These are phyloP conservation scores for Neocallimastix lanati DNA, from an alignment of 192 early-diverging fungal species.

Conservation along the genomic window DNA sequence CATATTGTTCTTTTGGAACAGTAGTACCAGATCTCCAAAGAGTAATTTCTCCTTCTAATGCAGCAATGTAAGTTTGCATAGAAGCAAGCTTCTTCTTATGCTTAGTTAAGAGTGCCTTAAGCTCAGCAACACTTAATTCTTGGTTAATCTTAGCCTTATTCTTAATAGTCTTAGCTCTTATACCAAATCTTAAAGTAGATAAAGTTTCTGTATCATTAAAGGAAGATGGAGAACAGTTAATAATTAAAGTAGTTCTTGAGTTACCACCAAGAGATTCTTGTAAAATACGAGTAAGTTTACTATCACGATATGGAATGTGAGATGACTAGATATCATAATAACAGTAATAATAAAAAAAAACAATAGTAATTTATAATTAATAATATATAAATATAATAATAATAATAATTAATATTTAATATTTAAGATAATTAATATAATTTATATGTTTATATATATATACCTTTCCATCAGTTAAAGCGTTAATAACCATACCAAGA, in stretches of 20 bases:
- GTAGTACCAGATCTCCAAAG: constrained; percentile 71
- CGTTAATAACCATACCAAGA: constrained; percentile 98
- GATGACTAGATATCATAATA: constrained; percentile 61
- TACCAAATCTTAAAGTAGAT: constrained; percentile 87
- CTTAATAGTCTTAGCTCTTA: constrained; percentile 97
- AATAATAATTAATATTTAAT: neutral
- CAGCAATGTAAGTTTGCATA: constrained; percentile 64
- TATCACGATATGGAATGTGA: constrained; percentile 96
- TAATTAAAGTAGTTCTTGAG: constrained; percentile 95
- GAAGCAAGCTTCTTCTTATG: constrained; percentile 60
- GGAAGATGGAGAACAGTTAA: constrained; percentile 94
- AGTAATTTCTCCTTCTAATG: constrained; percentile 73
- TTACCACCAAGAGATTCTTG: constrained; percentile 99
- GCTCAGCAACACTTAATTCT: constrained; percentile 81
- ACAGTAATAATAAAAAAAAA: neutral
- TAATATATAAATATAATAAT: too few species aligned
- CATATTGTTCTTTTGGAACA: constrained; percentile 17
- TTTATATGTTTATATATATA: neutral
- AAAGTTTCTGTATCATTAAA: constrained; percentile 94
- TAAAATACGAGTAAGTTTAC: constrained; percentile 94
- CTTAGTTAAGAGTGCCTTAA: constrained; percentile 86
- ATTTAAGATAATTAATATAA: neutral
- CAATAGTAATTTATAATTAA: neutral
- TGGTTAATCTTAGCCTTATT: constrained; percentile 99
- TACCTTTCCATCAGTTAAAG: constrained; percentile 93